phyloP scores from a whole-genome alignment of 495 filamentous ascomycete species.

The Lasiosphaeria miniovina region DNA sequence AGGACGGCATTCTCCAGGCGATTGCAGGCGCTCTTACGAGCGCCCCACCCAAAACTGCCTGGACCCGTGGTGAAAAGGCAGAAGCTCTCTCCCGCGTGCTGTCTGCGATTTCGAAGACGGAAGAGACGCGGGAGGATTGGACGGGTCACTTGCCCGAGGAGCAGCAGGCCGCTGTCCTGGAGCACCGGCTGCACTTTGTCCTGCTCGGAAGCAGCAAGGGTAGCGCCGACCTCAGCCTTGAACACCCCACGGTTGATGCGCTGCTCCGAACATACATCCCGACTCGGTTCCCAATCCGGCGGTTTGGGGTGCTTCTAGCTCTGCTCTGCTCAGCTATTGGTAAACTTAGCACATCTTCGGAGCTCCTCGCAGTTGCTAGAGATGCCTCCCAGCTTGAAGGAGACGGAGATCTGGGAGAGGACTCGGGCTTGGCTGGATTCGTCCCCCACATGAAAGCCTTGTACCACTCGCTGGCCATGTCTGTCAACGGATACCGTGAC shows the following conservation, averaged over 20 bases:
- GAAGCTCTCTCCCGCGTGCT: slow-evolving; percentile 44
- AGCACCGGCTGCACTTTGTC: slow-evolving; percentile 46
- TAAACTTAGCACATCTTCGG: slow-evolving; percentile 23
- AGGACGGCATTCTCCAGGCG: slow-evolving; percentile 41
- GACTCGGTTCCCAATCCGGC: slow-evolving; percentile 42
- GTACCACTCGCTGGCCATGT: slow-evolving; percentile 48
- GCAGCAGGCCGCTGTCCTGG: slow-evolving; percentile 48
- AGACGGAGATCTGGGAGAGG: slow-evolving; percentile 42
- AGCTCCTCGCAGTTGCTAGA: slow-evolving; percentile 38
- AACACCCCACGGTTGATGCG: slow-evolving; percentile 35
- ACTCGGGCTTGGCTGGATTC: slow-evolving; percentile 53
- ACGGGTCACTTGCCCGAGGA: slow-evolving; percentile 37
- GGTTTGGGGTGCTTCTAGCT: slow-evolving; percentile 38
- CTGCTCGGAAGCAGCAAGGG: slow-evolving; percentile 29
- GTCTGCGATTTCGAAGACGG: slow-evolving; percentile 44
- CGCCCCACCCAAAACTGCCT: slow-evolving; percentile 34
- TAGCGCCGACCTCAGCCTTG: slow-evolving; percentile 28
- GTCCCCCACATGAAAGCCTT: slow-evolving; percentile 57
- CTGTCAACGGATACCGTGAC: slow-evolving; percentile 51
- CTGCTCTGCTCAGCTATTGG: slow-evolving; percentile 39
- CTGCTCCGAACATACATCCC: slow-evolving; percentile 42
- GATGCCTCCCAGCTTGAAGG: slow-evolving; percentile 32
- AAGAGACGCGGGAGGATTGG: slow-evolving; percentile 45
- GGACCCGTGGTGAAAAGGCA: slow-evolving; percentile 37
- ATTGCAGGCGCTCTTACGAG: slow-evolving; percentile 35